Base-by-base conservation (phyloP, 2,329 filamentous ascomycete species). In the Thelonectria discophora region DNA sequence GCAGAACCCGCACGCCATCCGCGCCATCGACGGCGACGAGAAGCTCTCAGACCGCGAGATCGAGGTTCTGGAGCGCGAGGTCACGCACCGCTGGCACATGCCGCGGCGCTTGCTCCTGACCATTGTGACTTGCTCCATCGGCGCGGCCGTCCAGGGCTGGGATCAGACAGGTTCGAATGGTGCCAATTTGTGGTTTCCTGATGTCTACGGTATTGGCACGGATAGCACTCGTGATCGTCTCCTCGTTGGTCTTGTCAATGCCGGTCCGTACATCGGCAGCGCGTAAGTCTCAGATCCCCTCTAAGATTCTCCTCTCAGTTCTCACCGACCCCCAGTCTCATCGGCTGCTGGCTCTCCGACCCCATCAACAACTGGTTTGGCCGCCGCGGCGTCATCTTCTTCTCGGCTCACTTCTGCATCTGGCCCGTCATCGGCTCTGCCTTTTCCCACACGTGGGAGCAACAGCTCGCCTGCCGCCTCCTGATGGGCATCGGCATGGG, bases 321-420 rank as follows among this genome's bases (percentile, higher is more conserved):
- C 65, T 67, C 30, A 71, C 61, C 2, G 8, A 43, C 18, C 15
- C 3, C 20, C n/a, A 78, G 76, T 11, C 69, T 81, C 32, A 70
- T 82, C 20, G 86, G 87, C 13, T 87, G 86, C 72, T 89, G 87
- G 88, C 76, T 89, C 17, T 88, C 87, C 1, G 89, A 91, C 63
- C 88, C 88, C 11, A 83, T 90, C 59, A 84, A 80, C 67, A 70
- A 77, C 65, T 73, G 70, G 58, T 71, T 81, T 6, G 82, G 81
- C 3, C 80, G 81, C 21, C 78, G 81, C n/a, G 80, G 80, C 40
- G 74, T 77, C 40, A 93, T 94, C 63, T 94, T 93, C 75, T 78
- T 92, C 46, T 88, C 91, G 11, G 91, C 90, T 48, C 84, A 90
- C 63, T 88, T 94, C 73, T 90, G 89, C 72, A 78, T 92, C 45